phyloP scores from a whole-genome alignment of 2,329 filamentous ascomycete species.

The Pseudopyrenochaeta lycopersici region DNA sequence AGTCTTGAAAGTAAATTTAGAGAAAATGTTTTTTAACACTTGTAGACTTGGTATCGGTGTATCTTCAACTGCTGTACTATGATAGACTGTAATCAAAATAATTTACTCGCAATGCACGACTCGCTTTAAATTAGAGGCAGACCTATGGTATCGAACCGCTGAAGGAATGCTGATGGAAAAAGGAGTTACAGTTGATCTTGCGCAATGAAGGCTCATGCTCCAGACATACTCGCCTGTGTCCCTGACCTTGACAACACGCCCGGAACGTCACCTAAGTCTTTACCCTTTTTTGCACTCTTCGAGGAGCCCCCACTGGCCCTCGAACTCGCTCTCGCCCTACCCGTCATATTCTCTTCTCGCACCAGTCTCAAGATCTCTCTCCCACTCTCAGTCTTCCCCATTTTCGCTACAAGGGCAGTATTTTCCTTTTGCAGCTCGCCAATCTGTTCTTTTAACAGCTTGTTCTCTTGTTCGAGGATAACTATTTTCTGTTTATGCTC shows the following conservation, averaged over 20 bases:
- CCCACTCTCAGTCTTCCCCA: conserved; percentile 53
- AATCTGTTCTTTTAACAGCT: conserved; percentile 60
- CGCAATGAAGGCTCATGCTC: background rate
- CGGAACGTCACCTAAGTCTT: conserved; percentile 11
- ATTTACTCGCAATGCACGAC: background rate
- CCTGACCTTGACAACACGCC: conserved; percentile 18
- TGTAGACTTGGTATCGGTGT: no score
- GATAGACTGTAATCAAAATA: no score
- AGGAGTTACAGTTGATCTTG: background rate
- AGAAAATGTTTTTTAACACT: no score
- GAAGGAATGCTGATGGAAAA: background rate
- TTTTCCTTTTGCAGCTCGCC: conserved; percentile 67
- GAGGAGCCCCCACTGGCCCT: conserved; percentile 33
- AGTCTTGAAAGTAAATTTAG: background rate
- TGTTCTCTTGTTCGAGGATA: conserved; percentile 59
- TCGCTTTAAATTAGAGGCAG: background rate
- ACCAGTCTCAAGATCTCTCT: conserved; percentile 42
- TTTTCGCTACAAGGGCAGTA: conserved; percentile 56
- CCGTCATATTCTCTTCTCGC: conserved; percentile 36
- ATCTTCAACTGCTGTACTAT: no score
- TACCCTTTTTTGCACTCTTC: conserved; percentile 25
- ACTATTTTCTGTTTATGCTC: conserved; percentile 57
- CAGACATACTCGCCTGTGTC: conserved; percentile 10
- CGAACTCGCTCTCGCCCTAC: conserved; percentile 36
- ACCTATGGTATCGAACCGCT: background rate